A percentile compares a stretch with the other conserved stretches of the same genome.
Evolutionary conservation across 495 filamentous ascomycete genomes (phyloP).

Genomic region (Margaritispora aquatica): DNA sequence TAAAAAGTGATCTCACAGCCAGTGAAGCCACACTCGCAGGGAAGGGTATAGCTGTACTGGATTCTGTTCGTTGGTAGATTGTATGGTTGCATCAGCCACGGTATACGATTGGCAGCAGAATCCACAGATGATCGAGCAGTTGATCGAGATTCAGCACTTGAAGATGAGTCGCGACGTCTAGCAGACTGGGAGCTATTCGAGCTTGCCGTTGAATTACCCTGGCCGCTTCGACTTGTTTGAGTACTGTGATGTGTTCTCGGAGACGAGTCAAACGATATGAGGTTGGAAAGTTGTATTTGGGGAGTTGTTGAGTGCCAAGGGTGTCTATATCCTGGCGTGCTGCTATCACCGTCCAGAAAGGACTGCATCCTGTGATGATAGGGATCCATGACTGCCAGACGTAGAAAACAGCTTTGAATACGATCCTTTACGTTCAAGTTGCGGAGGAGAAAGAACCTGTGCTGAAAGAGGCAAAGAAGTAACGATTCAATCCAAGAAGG

Average conservation of each 20-base stretch:
- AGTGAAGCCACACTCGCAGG: slow-evolving; percentile 14
- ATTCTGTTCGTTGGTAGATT: background rate
- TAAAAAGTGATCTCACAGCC: slow-evolving; percentile 24
- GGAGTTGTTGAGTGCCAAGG: background rate
- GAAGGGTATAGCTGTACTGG: slow-evolving; percentile 6
- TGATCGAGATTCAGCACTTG: background rate
- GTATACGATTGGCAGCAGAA: background rate
- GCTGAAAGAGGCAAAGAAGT: background rate
- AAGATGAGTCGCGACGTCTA: background rate
- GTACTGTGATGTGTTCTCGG: background rate
- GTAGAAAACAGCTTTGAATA: background rate
- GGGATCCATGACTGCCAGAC: background rate
- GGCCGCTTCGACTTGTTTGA: background rate
- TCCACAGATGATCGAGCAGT: background rate
- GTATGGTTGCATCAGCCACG: background rate
- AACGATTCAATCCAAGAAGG: no score
- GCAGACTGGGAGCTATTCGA: background rate
- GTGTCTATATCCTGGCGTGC: background rate
- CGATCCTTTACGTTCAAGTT: background rate
- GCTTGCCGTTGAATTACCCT: background rate
- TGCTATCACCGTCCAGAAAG: background rate
- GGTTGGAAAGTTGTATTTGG: background rate
- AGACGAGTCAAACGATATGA: background rate
- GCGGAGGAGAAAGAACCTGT: background rate
- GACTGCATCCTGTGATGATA: background rate